Evolutionary conservation across 2,329 filamentous ascomycete species (phyloP).

Genomic region (Exophiala oligosperma): DNA sequence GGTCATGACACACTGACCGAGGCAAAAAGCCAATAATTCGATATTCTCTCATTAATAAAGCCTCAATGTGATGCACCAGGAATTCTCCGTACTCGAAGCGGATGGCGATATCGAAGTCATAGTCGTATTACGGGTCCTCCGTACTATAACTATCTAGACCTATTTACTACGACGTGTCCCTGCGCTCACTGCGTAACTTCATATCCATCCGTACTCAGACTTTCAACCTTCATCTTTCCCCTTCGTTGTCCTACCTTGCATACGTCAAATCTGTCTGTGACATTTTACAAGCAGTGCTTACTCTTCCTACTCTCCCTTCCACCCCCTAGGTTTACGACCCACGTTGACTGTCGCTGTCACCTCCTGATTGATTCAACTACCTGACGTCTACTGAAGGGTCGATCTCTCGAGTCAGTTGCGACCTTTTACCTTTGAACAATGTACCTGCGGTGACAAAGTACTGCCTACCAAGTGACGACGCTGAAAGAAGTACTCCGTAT

Average conservation of each 20-base stretch:
- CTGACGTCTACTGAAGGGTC: neutral
- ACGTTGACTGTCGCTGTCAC: neutral
- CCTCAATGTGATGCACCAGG: no score
- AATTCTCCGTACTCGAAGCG: no score
- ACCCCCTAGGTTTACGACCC: neutral
- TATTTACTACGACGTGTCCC: neutral
- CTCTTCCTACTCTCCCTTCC: neutral
- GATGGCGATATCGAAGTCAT: no score
- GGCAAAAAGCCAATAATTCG: neutral
- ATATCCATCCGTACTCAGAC: neutral
- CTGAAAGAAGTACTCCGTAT: neutral
- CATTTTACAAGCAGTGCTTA: neutral
- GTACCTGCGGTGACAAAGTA: neutral
- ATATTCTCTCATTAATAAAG: neutral
- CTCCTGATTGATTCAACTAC: neutral
- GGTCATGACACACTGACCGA: no score
- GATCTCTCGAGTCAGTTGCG: neutral
- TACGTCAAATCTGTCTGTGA: neutral
- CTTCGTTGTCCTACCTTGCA: neutral
- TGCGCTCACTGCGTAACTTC: neutral
- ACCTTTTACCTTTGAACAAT: neutral
- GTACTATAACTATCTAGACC: no score
- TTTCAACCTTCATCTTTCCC: neutral
- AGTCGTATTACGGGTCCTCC: no score
- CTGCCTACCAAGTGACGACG: neutral